Base-by-base conservation (phyloP, 768 basidiomycete species). In the Russula dissimulans region DNA sequence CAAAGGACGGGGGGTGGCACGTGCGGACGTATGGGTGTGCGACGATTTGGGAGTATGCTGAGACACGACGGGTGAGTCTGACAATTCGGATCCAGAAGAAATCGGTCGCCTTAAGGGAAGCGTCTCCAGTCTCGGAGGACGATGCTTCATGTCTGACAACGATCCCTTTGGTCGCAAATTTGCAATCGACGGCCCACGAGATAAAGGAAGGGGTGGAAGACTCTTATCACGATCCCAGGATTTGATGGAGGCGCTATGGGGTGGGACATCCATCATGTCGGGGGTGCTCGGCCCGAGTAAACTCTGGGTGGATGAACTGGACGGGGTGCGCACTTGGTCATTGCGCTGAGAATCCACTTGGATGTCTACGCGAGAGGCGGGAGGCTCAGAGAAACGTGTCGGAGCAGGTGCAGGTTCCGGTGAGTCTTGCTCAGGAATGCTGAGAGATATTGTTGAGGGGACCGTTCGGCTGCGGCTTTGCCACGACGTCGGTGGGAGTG, bases 121-220 rank as follows among this genome's bases (percentile, higher is more conserved):
- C 11, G 18, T 41, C 31, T 54, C 47, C 36, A 56, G 15, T 44
- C 17, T 49, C 18, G 44, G 15, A 14, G n/a, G 18, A 12, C 53
- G 52, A 6, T 14, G 42, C n/a, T 53, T 63, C 51, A 54, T 22
- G 34, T 55, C 47, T 34, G 56, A 41, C 17, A 48, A 51, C 6
- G 64, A 56, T 11, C 11, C 45, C 17, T 12, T 22, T 5, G 48
- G 42, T 18, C 59, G 56, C 22, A 56, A 8, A 47, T 14, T 49
- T 7, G 56, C 47, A 29, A 43, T 32, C 36, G 63, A 66, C 14
- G 63, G 44, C 12, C 14, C 57, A 1, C 65, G 62, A 12, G 64
- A 59, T 39, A 65, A 44, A 38, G 65, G 65, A 18, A 66, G 7
- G 14, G 65, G 59, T 17, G 65, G 65, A 45, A 66, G 63, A 31